Evolutionary conservation across 2,329 filamentous ascomycete genomes (phyloP).

Genomic region (Colletotrichum abscissum): DNA sequence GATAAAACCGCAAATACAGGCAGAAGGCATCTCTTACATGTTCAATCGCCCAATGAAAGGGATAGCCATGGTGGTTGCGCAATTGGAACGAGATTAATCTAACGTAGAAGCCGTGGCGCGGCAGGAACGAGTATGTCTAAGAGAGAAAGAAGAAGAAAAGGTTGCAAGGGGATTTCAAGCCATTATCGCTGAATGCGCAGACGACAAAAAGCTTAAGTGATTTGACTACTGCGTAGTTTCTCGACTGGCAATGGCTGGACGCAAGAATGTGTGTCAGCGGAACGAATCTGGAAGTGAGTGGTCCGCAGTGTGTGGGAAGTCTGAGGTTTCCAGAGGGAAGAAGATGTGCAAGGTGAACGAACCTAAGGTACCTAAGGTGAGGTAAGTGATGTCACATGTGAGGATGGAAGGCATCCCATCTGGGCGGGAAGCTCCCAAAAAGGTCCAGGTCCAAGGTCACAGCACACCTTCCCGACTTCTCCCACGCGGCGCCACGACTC

Average conservation of each 20-base stretch:
- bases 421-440: slow-evolving; percentile 22
- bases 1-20: neutral
- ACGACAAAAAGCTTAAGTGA: slow-evolving; percentile 26
- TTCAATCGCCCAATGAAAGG: slow-evolving; percentile 65
- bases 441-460: slow-evolving; percentile 22
- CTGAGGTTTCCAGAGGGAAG: slow-evolving; percentile 11
- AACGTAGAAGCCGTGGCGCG: slow-evolving; percentile 11
- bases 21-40: slow-evolving; percentile 52
- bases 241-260: slow-evolving; percentile 1
- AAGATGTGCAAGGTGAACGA: neutral
- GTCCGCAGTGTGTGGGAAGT: slow-evolving; percentile 12
- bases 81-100: slow-evolving; percentile 34
- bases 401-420: slow-evolving; percentile 18
- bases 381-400: slow-evolving; percentile 36
- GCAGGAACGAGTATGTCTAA: slow-evolving; percentile 32
- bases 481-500: neutral
- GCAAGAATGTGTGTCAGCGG: slow-evolving; percentile 29
- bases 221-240: neutral
- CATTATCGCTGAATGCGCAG: slow-evolving; percentile 15
- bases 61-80: slow-evolving; percentile 56
- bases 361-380: too few species aligned
- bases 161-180: slow-evolving; percentile 22
- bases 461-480: neutral
- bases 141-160: slow-evolving; percentile 12
- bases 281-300: slow-evolving; percentile 25